These are phyloP conservation scores for Paramyrothecium roridum DNA, from an alignment of 2,329 filamentous ascomycete genomes.

Conservation along the genomic window DNA sequence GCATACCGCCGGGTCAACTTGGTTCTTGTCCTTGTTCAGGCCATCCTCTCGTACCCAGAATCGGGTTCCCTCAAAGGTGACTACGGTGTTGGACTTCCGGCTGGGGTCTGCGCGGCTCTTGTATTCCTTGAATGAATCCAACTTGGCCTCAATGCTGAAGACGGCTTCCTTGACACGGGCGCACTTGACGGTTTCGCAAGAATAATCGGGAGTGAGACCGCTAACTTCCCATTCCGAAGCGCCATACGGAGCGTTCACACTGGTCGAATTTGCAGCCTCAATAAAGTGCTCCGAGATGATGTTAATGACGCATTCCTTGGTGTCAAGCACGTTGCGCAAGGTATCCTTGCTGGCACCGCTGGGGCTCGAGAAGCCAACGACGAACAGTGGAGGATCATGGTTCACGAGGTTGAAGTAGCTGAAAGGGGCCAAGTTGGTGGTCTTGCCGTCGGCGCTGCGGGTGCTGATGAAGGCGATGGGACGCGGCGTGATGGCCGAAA, in stretches of 20 bases:
- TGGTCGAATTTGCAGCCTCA: conserved; percentile 83
- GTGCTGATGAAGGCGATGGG: conserved; percentile 69
- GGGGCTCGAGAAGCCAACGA: conserved; percentile 48
- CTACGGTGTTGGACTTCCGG: conserved; percentile 71
- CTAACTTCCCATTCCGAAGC: conserved; percentile 75
- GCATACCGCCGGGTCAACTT: conserved; percentile 68
- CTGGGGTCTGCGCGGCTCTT: conserved; percentile 68
- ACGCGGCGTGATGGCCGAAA: conserved; percentile 77
- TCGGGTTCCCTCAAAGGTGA: conserved; percentile 75
- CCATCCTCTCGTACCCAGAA: conserved; percentile 93
- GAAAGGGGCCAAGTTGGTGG: conserved; percentile 78
- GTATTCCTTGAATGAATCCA: conserved; percentile 75
- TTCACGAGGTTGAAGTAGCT: conserved; percentile 81
- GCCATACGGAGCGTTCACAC: conserved; percentile 74
- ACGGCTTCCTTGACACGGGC: conserved; percentile 79
- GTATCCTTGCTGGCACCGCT: conserved; percentile 69
- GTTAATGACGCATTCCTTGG: conserved; percentile 78
- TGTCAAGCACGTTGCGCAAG: conserved; percentile 68
- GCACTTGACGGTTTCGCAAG: conserved; percentile 62
- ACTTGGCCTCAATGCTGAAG: conserved; percentile 76
- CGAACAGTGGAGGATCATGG: conserved; percentile 85
- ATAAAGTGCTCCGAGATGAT: conserved; percentile 81
- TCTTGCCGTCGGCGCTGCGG: conserved; percentile 54
- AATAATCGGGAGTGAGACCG: conserved; percentile 68
- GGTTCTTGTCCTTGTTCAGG: conserved; percentile 70